These are phyloP conservation scores for Collybia sp. DNA, from an alignment of 768 basidiomycete genomes.

Conservation along the genomic window DNA sequence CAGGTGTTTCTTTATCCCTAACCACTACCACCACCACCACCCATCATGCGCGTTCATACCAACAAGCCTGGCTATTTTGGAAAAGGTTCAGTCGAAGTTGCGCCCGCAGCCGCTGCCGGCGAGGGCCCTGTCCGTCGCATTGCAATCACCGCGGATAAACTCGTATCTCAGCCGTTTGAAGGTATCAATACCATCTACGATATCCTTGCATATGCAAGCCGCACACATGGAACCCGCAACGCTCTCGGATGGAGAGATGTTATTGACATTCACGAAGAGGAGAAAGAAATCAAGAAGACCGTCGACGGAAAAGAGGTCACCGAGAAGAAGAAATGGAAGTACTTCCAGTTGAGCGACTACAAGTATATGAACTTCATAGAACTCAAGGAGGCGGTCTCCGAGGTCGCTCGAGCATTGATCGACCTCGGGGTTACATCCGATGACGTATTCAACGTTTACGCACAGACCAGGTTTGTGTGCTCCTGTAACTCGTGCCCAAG, in stretches of 20 bases:
- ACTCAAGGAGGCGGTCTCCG: constrained; percentile 57
- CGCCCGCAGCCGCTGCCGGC: constrained; percentile 29
- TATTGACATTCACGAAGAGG: constrained; percentile 69
- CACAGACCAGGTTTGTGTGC: constrained; percentile 65
- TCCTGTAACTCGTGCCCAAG: constrained; percentile 2
- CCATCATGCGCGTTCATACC: constrained; percentile 28
- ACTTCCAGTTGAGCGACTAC: constrained; percentile 88
- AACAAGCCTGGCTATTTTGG: constrained; percentile 46
- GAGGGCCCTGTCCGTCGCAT: constrained; percentile 57
- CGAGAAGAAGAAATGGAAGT: constrained; percentile 96
- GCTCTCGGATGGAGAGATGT: constrained; percentile 82
- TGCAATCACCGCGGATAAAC: constrained; percentile 46
- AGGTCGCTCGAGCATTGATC: constrained; percentile 68
- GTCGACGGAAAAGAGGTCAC: constrained; percentile 78
- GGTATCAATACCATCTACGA: constrained; percentile 83
- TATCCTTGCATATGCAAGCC: constrained; percentile 67
- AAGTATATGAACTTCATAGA: constrained; percentile 75
- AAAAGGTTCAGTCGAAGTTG: constrained; percentile 61
- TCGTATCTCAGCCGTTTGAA: constrained; percentile 62
- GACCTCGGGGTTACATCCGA: constrained; percentile 63
- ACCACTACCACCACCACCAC: constrained; percentile 8
- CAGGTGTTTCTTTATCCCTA: not conserved
- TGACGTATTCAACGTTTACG: constrained; percentile 88
- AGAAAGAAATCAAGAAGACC: constrained; percentile 83
- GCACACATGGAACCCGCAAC: constrained; percentile 68